Conservation (phyloP, 106 monocot genomes). For the Dendrobium huoshanense region DNA sequence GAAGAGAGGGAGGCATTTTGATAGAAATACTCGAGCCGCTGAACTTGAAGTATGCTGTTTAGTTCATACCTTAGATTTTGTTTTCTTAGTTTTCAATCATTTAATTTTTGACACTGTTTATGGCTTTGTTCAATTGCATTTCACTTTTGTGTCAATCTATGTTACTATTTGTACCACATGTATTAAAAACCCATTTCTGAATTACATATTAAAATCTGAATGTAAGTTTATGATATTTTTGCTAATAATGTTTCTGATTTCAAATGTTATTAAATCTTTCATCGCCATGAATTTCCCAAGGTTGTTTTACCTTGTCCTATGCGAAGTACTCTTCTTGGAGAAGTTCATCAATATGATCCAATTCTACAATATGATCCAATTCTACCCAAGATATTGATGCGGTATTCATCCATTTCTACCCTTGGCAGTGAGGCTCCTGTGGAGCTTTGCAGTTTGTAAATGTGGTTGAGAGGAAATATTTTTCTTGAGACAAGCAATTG, state of each 20-base stretch:
- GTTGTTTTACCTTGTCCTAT: not conserved
- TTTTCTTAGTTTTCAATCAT: not conserved
- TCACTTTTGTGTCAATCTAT: not conserved
- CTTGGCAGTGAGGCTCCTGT: not conserved
- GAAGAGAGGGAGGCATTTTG: constrained; percentile 83
- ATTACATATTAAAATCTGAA: not conserved
- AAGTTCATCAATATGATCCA: too few relatives aligned
- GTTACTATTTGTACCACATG: not conserved
- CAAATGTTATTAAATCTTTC: not conserved
- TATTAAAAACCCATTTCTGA: not conserved
- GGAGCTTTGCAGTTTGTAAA: not conserved
- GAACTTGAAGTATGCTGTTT: constrained; percentile 66
- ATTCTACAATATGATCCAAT: too few relatives aligned
- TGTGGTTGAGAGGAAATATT: not conserved
- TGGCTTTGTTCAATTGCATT: not conserved
- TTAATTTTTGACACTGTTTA: not conserved
- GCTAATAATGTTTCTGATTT: not conserved
- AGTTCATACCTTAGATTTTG: not conserved
- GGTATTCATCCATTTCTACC: too few relatives aligned
- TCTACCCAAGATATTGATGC: too few relatives aligned
- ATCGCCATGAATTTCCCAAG: not conserved
- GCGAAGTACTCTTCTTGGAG: too few relatives aligned
- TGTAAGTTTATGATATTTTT: not conserved
- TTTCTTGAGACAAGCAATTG: not conserved
- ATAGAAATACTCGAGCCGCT: constrained; percentile 72